phyloP scores from a whole-genome alignment of 371 early-diverging fungal species.

The Mucor irregularis region DNA sequence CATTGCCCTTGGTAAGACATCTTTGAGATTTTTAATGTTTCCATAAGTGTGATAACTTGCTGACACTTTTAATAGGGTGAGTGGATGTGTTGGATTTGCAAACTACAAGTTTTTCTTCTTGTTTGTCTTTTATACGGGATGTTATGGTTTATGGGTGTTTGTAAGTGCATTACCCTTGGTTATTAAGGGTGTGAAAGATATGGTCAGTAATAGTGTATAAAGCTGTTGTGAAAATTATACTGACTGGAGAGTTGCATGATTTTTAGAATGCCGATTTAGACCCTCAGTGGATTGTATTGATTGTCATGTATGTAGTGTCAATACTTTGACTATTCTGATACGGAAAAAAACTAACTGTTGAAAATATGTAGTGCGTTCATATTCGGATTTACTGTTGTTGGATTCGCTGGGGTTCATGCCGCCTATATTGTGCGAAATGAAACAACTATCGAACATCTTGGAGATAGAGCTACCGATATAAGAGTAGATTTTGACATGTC shows the following conservation, averaged over 20 bases:
- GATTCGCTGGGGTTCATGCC: constrained; percentile 50
- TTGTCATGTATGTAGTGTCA: constrained; percentile 34
- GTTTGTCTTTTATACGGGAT: constrained; percentile 53
- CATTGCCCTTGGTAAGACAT: constrained; percentile 65
- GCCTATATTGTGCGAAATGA: constrained; percentile 54
- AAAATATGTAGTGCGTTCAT: constrained; percentile 33
- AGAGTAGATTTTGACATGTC: constrained; percentile 47
- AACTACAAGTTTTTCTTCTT: constrained; percentile 66
- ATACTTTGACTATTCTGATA: not conserved
- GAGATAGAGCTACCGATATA: constrained; percentile 41
- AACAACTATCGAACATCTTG: constrained; percentile 59
- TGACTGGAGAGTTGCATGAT: not conserved
- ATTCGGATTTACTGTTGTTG: constrained; percentile 44
- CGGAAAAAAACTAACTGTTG: not conserved
- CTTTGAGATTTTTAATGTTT: no score
- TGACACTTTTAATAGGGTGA: constrained; percentile 29
- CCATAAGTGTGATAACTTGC: no score
- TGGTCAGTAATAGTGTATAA: constrained; percentile 27
- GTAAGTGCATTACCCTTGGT: constrained; percentile 40
- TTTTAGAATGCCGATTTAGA: constrained; percentile 29
- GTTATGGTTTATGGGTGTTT: constrained; percentile 49
- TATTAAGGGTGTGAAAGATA: constrained; percentile 25
- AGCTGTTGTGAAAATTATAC: not conserved
- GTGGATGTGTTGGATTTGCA: constrained; percentile 60
- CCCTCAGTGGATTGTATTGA: constrained; percentile 42